phyloP scores from a whole-genome alignment of 176 grass and related monocot genomes.

The Saccharum spontaneum region DNA sequence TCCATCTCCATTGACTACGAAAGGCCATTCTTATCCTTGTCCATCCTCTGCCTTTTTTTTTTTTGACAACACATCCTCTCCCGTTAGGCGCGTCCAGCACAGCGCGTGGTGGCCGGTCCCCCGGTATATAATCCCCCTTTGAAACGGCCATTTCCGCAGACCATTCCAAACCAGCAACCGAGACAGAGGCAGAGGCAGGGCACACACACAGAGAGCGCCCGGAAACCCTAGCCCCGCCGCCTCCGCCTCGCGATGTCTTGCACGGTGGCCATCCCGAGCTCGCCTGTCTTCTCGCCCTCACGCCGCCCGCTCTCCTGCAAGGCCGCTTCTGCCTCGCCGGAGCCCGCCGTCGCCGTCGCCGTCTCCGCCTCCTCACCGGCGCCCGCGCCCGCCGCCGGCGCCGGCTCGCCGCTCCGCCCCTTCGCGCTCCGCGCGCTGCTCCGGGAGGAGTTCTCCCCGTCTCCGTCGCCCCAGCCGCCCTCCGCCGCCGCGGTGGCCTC shows the following conservation, averaged over 20 bases:
- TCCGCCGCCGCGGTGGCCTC: neutral
- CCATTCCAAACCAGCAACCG: slow-evolving; percentile 24
- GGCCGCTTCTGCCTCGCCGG: slow-evolving; percentile 60
- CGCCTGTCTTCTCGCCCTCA: slow-evolving; percentile 91
- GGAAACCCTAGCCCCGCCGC: slow-evolving; percentile 25
- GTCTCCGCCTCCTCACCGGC: slow-evolving; percentile 38
- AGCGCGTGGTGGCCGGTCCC: neutral
- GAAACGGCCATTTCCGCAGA: slow-evolving; percentile 46
- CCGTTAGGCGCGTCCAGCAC: slow-evolving; percentile 26
- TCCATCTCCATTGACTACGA: neutral
- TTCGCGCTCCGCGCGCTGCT: slow-evolving; percentile 45
- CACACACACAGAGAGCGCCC: neutral
- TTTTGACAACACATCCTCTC: neutral
- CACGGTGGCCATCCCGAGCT: slow-evolving; percentile 83
- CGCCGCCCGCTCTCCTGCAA: slow-evolving; percentile 79
- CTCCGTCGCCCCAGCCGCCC: slow-evolving; percentile 15
- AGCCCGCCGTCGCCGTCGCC: slow-evolving; percentile 42
- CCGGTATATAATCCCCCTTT: slow-evolving; percentile 29
- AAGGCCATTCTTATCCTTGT: neutral
- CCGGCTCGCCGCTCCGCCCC: slow-evolving; percentile 44
- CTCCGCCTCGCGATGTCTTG: slow-evolving; percentile 63
- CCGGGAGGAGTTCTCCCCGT: slow-evolving; percentile 39
- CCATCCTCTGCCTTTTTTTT: neutral
- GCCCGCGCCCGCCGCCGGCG: slow-evolving; percentile 39
- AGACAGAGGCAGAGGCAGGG: neutral